A percentile compares a stretch with the other conserved stretches of the same genome.
Conservation (phyloP, 768 basidiomycete species). For the Galerina marginata region DNA sequence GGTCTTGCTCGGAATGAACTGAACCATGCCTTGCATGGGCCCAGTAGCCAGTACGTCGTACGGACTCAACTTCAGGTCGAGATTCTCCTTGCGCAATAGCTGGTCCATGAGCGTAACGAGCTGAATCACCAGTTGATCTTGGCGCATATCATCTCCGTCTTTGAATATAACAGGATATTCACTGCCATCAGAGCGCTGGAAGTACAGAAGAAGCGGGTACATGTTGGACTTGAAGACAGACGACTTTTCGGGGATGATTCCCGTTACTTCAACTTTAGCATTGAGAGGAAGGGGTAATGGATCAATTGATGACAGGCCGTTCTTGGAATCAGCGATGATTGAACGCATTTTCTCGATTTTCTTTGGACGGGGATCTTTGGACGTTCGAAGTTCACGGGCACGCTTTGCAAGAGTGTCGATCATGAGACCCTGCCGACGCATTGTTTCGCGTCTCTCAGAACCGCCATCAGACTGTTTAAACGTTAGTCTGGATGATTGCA, state of each 20-base stretch:
- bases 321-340: conserved; percentile 84
- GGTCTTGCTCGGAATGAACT: conserved; percentile 95
- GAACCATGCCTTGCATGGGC: conserved; percentile 90
- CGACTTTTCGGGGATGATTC: conserved; percentile 90
- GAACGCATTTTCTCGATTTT: conserved; percentile 96
- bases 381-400: conserved; percentile 85
- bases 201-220: conserved; percentile 88
- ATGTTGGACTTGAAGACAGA: conserved; percentile 98
- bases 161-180: conserved; percentile 98
- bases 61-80: conserved; percentile 90
- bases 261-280: conserved; percentile 82
- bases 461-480: conserved; percentile 68
- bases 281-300: conserved; percentile 90
- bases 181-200: conserved; percentile 81
- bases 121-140: conserved; percentile 98
- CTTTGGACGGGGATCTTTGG: conserved; percentile 93
- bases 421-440: conserved; percentile 90
- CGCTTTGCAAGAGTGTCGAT: conserved; percentile 85
- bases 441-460: conserved; percentile 81
- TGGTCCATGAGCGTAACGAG: conserved; percentile 99
- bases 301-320: conserved; percentile 77
- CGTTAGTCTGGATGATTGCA: not conserved
- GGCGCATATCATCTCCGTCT: conserved; percentile 97
- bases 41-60: conserved; percentile 95
- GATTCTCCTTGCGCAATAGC: conserved; percentile 89